phyloP scores from a whole-genome alignment of 257 asterid species.

The Echites panduratus region DNA sequence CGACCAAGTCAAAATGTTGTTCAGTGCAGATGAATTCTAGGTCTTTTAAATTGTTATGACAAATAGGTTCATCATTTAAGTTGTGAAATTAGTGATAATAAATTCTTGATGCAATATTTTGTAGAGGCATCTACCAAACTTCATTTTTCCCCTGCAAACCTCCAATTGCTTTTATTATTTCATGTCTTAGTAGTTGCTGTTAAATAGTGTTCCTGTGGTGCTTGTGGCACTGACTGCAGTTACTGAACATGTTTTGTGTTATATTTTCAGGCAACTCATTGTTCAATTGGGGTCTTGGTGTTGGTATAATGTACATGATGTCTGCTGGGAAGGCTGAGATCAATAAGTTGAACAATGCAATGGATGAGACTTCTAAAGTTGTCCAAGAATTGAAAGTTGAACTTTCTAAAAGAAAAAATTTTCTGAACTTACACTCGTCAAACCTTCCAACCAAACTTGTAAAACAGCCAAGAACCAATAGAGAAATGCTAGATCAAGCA shows the following conservation, averaged over 20 bases:
- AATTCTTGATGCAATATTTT: background rate
- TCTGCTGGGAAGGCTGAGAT: constrained; percentile 67
- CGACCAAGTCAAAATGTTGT: background rate
- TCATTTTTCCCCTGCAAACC: background rate
- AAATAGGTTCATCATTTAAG: background rate
- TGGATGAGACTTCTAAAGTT: constrained; percentile 54
- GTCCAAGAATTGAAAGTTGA: constrained; percentile 61
- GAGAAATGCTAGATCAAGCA: constrained; percentile 11
- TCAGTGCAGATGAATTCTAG: background rate
- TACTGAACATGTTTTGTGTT: background rate
- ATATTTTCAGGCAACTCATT: constrained; percentile 39
- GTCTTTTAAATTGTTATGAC: background rate
- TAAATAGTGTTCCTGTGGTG: no score
- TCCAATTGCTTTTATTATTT: background rate
- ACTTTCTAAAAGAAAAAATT: constrained; percentile 35
- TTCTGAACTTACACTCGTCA: constrained; percentile 12
- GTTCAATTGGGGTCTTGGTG: constrained; percentile 63
- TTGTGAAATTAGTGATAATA: background rate
- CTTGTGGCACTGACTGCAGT: background rate
- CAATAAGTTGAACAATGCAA: constrained; percentile 39
- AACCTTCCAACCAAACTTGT: constrained; percentile 20
- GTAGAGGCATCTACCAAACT: background rate
- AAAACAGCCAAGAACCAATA: background rate
- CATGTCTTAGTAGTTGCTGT: background rate
- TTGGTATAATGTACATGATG: constrained; percentile 76